Percentiles rank a stretch among this genome's conserved stretches.
phyloP scores from a whole-genome alignment of 2,329 filamentous ascomycete species.

The Alternaria burnsii region DNA sequence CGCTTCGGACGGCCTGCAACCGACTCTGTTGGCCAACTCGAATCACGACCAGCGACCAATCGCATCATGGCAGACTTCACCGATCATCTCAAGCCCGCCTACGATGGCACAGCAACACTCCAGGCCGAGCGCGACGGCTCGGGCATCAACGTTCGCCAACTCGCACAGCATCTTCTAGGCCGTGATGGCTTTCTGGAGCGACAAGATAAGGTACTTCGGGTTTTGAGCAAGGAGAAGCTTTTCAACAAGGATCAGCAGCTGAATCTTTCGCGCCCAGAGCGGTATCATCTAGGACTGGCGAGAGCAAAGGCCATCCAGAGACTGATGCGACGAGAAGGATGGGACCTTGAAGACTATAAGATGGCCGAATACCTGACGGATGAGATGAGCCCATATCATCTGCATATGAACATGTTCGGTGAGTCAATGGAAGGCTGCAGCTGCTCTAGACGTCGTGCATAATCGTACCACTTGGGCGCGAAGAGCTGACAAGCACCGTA shows the following conservation, averaged over 20 bases:
- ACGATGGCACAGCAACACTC: conserved; percentile 58
- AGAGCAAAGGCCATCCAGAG: conserved; percentile 61
- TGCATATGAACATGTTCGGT: conserved; percentile 62
- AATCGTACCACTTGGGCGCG: conserved; percentile 25
- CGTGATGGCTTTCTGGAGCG: conserved; percentile 59
- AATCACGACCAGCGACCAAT: conserved; percentile 9
- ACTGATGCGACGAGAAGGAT: conserved; percentile 56
- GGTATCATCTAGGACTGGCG: conserved; percentile 62
- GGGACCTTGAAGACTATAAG: conserved; percentile 60
- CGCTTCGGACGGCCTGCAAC: conserved; percentile 13
- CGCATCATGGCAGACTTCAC: conserved; percentile 59
- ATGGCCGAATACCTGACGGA: conserved; percentile 64
- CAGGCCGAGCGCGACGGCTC: conserved; percentile 57
- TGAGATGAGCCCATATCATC: conserved; percentile 62
- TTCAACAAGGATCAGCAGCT: conserved; percentile 61
- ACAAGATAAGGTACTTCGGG: conserved; percentile 57
- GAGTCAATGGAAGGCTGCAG: conserved; percentile 24
- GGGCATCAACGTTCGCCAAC: conserved; percentile 53
- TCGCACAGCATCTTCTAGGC: conserved; percentile 58
- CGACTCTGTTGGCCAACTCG: neutral
- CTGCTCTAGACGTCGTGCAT: conserved; percentile 15
- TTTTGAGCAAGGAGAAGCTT: conserved; percentile 58
- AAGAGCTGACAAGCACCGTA: conserved; percentile 25
- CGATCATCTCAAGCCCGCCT: conserved; percentile 57
- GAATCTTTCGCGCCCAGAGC: conserved; percentile 61